Evolutionary conservation across 306 rosid species (phyloP), one percentile per base, ranked within the genome.

Genomic region (Vigna trinervia): DNA sequence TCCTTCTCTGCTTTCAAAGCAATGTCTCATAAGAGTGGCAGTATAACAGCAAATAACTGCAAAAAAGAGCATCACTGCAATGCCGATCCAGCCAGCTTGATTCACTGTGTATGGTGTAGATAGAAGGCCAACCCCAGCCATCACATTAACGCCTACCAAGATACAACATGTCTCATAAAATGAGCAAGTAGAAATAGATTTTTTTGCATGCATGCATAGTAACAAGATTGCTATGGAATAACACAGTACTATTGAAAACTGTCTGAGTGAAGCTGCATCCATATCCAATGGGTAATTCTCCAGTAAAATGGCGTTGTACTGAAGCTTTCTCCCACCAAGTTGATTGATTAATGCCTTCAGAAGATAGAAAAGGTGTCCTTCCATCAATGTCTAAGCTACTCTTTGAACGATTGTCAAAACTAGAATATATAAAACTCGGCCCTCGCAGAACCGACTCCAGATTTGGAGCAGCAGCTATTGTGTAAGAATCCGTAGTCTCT

Each of bases 241-340:
- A 48, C 39, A 73, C 52, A 19, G 32, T 65, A 90, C 97, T 93
- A 57, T 92, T 92, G 81, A 92, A 87, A 81, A 92, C 54, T 36
- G 97, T 92, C 84, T 92, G 91, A 74, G 95, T 84, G 74, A 92
- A 79, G 86, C 88, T 92, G 84, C 97, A 88, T 34, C 93, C 97
- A 53, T 83, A 80, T 56, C 81, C 85, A 83, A 84, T 78, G 36
- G 93, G 89, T 28, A 87, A 69, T 82, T 92, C 97, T 66, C 90
- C 93, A 9, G 90, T 81, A 28, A 51, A 20, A 61, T 85, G 93
- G 84, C 53, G 83, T 6, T 80, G 64, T 17, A 87, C 5, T 4
- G 89, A 70, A 46, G 81, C 72, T 80, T 48, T 80, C 19, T 84
- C 87, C 67, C 84, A 82, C 84, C 86, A 63, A 79, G 86, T 76